These are phyloP conservation scores for Lizonia empirigonia DNA, from an alignment of 2,329 filamentous ascomycete species.

Conservation along the genomic window DNA sequence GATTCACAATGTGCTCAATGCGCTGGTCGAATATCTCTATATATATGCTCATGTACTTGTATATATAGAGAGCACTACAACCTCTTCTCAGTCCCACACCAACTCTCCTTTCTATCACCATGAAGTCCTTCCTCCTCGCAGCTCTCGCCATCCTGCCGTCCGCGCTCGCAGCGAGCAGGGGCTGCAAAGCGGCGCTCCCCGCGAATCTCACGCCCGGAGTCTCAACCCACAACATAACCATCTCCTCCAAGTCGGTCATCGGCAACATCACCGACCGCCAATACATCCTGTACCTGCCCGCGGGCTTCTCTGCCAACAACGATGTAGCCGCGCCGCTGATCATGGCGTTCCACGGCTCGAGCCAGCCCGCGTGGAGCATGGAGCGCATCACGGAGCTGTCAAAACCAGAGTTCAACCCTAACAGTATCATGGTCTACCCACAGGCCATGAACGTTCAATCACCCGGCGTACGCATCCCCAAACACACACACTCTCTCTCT, in stretches of 20 bases:
- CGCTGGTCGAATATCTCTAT: neutral
- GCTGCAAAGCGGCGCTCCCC: slow-evolving; percentile 22
- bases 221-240: slow-evolving; percentile 26
- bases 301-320: slow-evolving; percentile 19
- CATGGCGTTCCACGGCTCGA: slow-evolving; percentile 28
- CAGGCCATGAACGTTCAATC: slow-evolving; percentile 24
- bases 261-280: slow-evolving; percentile 22
- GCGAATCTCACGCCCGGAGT: slow-evolving; percentile 20
- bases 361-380: slow-evolving; percentile 27
- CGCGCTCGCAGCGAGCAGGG: slow-evolving; percentile 19
- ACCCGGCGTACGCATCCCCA: slow-evolving; percentile 27
- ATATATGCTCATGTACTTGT: too few species aligned
- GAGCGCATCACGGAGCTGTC: slow-evolving; percentile 30
- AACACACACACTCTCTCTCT: neutral
- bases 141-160: neutral
- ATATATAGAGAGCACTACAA: neutral
- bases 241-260: slow-evolving; percentile 23
- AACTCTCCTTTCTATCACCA: neutral
- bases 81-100: neutral
- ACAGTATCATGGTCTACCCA: slow-evolving; percentile 30
- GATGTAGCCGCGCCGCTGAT: slow-evolving; percentile 23
- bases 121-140: neutral
- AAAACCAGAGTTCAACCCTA: slow-evolving; percentile 22
- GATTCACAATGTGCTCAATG: neutral
- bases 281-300: slow-evolving; percentile 28